Base-by-base conservation (phyloP, 2,329 filamentous ascomycete genomes). In the Ploettnerulaceae sp. region DNA sequence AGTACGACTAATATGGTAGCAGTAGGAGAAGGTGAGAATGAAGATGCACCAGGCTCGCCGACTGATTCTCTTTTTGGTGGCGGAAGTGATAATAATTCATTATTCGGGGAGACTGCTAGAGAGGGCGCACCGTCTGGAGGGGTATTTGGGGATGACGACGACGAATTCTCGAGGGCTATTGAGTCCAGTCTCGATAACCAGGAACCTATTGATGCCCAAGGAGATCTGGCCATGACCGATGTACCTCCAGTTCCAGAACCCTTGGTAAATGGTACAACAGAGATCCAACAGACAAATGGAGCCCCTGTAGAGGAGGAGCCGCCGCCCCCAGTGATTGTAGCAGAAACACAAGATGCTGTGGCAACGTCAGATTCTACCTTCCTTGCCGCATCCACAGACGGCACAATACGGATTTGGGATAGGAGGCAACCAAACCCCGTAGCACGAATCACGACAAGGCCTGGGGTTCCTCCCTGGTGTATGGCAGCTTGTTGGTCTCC, bases 401-500 rank as follows among this genome's bases (percentile, higher is more conserved):
- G 91, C 43, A 83, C 82, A 0, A 73, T 98, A 34, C 84, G 89
- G n/a, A 81, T 98, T 55, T 98, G 93, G 91, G 95, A 98, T 61
- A 74, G 84, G 3, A 81, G 93, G 15, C 79, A 86, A 53, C 77
- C 78, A 1, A 77, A 84, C 26, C 85, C 91, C 0, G 75, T 95
- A 1, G 89, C 93, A 2, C 81, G 83, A 21, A 91, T 97, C 47
- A 73, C 75, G 1, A 87, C 86, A 14, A 74, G 82, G 8, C 78
- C 81, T 8, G 81, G 82, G 14, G 86, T 89, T 0, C 91, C 93
- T 1, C 93, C 91, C 0, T 98, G 91, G 91, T 97, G 91, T 66
- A 96, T 95, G 82, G 90, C 88, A 56, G 89, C 89, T 1, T 95
- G 89, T 69, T 98, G 93, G 93, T 91, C 86, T 45, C 89, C 89